phyloP scores from a whole-genome alignment of 208 protist species.

The Trypanosoma melophagium region DNA sequence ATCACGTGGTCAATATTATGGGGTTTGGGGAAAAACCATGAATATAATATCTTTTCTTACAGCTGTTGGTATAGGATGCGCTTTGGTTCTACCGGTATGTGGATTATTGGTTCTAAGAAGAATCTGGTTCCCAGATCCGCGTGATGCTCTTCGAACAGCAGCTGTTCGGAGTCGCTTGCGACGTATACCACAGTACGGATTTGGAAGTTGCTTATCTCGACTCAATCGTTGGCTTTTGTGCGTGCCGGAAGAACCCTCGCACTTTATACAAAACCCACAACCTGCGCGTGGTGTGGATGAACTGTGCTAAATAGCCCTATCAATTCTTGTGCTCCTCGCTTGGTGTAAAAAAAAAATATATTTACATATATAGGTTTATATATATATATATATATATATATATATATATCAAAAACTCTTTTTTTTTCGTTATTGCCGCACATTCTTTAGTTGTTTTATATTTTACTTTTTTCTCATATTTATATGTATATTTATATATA shows the following conservation, averaged over 20 bases:
- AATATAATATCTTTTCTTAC: constrained; percentile 36
- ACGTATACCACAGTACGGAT: constrained; percentile 10
- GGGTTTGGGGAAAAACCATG: constrained; percentile 53
- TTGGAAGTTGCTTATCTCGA: not conserved
- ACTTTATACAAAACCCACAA: not conserved
- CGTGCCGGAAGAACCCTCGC: constrained; percentile 23
- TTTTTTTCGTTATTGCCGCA: too few relatives aligned
- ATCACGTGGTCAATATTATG: constrained; percentile 52
- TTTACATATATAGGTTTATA: not conserved
- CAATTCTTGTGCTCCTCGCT: too few relatives aligned
- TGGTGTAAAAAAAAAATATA: not conserved
- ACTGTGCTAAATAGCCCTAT: not conserved
- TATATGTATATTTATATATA: constrained; percentile 1
- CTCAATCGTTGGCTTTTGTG: constrained; percentile 17
- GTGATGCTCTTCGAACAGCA: constrained; percentile 51
- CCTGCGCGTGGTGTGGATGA: not conserved
- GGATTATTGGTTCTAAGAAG: constrained; percentile 27
- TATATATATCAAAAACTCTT: not conserved
- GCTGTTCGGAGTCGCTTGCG: constrained; percentile 30
- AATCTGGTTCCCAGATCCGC: constrained; percentile 36
- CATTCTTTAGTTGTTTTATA: not conserved
- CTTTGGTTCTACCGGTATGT: constrained; percentile 49
- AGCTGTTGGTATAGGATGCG: constrained; percentile 40
- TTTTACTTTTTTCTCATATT: constrained; percentile 8
- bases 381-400: constrained; percentile 1